Evolutionary conservation across 2,329 filamentous ascomycete species (phyloP), one percentile per base, ranked within the genome.

Genomic region (Aplosporella prunicola): DNA sequence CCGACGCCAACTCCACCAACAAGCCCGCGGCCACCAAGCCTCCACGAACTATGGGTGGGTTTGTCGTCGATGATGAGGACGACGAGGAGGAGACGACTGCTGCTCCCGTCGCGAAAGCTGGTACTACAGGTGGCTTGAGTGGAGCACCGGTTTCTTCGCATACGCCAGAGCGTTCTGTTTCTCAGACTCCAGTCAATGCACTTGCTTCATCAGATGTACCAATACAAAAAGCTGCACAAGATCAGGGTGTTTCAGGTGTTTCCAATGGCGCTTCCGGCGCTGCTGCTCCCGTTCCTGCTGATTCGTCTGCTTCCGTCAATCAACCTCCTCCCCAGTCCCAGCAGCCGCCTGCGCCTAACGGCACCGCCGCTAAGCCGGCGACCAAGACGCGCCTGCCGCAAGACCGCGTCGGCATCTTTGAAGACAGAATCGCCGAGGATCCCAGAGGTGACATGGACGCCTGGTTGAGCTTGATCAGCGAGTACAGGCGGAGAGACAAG

Each of bases 401-500:
- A 62, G 82, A 93, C 62, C 75, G 74, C 46, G 71, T 89, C 50
- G 78, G 81, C 41, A 75, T 88, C 42, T 71, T 96, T 53, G 89
- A 98, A 66, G 84, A 91, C 58, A 80, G 89, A 54, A 82, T 96
- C 58, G 80, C 82, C 56, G 84, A 95, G 53, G 91, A 98, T 55
- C 84, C 89, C 11, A 82, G 86, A 51, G 91, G 89, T 53, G 88
- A 95, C 51, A 76, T 91, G 61, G 83, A 91, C 57, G 86, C 89
- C 20, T 98, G 91, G 91, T 66, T 93, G 51, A 74, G 76, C 47
- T 71, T 98, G 55, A 89, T 98, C 56, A 74, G 76, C 47, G 86
- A 95, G 56, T 77, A 94, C 59, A 81, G 81, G 49, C 79, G 76
- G 52, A 83, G 82, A 51, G 82, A 82, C 62, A 84, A 87, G 59